phyloP scores from a whole-genome alignment of 495 filamentous ascomycete genomes.

The Darksidea phi region DNA sequence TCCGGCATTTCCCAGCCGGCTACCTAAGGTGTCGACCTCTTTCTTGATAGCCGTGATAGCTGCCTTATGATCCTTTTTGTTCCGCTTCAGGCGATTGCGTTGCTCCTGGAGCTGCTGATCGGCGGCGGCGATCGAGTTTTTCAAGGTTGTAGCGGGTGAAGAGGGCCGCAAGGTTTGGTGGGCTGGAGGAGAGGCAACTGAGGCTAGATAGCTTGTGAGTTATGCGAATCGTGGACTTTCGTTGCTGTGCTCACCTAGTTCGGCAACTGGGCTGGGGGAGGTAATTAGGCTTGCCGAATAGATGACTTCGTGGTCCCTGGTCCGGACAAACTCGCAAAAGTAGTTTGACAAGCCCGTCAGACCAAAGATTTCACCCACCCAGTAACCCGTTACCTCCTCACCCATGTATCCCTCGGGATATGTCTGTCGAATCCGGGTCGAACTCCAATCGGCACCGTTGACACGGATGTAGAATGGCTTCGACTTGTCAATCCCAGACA shows the following conservation, averaged over 20 bases:
- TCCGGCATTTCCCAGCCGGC: slow-evolving; percentile 67
- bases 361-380: slow-evolving; percentile 84
- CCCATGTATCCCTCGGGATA: slow-evolving; percentile 50
- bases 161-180: slow-evolving; percentile 63
- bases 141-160: slow-evolving; percentile 85
- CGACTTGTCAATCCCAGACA: slow-evolving; percentile 53
- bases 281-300: slow-evolving; percentile 81
- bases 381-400: slow-evolving; percentile 57
- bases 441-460: slow-evolving; percentile 86
- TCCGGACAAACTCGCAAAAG: slow-evolving; percentile 77
- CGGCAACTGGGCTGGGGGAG: slow-evolving; percentile 64
- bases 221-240: background rate
- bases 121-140: slow-evolving; percentile 78
- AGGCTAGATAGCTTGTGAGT: slow-evolving; percentile 44
- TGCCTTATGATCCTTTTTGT: slow-evolving; percentile 76
- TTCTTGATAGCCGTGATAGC: slow-evolving; percentile 67
- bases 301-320: slow-evolving; percentile 67
- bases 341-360: slow-evolving; percentile 84
- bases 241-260: slow-evolving; percentile 52
- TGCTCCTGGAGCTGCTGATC: slow-evolving; percentile 77
- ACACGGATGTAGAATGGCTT: slow-evolving; percentile 86
- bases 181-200: slow-evolving; percentile 55
- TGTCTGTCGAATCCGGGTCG: slow-evolving; percentile 60
- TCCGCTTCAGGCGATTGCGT: slow-evolving; percentile 68
- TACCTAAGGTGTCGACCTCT: slow-evolving; percentile 73